Evolutionary conservation across 768 basidiomycete genomes (phyloP).

Genomic region (Hericium erinaceus): DNA sequence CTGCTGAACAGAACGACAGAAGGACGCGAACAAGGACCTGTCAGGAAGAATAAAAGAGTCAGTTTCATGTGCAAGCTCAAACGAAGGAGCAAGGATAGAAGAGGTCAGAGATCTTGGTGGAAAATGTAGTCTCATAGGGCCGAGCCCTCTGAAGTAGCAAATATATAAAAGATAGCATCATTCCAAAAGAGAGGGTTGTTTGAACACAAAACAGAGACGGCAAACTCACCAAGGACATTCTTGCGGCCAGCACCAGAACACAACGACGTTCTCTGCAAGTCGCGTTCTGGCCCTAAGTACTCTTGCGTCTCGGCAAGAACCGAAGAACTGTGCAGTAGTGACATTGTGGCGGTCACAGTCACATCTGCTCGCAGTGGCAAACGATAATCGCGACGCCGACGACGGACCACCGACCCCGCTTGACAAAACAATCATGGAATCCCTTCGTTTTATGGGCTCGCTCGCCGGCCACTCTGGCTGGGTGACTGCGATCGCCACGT

Average conservation of each 20-base stretch:
- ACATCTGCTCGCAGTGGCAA: neutral
- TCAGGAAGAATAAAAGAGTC: neutral
- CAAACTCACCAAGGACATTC: neutral
- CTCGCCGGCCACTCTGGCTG: slow-evolving; percentile 92
- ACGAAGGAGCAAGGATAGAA: neutral
- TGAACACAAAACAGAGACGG: neutral
- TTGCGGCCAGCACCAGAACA: too few species aligned
- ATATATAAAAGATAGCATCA: slow-evolving; percentile 21
- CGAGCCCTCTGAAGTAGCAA: slow-evolving; percentile 25
- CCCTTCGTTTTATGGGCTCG: slow-evolving; percentile 54
- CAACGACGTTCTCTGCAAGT: too few species aligned
- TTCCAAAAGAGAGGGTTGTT: slow-evolving; percentile 2
- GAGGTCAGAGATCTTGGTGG: slow-evolving; percentile 26
- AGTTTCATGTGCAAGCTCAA: neutral
- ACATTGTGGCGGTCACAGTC: slow-evolving; percentile 14
- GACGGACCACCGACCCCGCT: neutral
- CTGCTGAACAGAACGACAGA: too few species aligned
- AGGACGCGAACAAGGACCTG: too few species aligned
- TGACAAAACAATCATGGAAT: slow-evolving; percentile 9
- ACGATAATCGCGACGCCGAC: neutral
- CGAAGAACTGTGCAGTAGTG: slow-evolving; percentile 13
- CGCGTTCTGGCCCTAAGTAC: neutral
- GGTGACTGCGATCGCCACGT: slow-evolving; percentile 98
- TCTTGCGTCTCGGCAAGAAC: neutral
- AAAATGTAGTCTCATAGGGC: slow-evolving; percentile 12